Base-by-base conservation (phyloP, 805 yeast species). In the Ogataea haglerorum region DNA sequence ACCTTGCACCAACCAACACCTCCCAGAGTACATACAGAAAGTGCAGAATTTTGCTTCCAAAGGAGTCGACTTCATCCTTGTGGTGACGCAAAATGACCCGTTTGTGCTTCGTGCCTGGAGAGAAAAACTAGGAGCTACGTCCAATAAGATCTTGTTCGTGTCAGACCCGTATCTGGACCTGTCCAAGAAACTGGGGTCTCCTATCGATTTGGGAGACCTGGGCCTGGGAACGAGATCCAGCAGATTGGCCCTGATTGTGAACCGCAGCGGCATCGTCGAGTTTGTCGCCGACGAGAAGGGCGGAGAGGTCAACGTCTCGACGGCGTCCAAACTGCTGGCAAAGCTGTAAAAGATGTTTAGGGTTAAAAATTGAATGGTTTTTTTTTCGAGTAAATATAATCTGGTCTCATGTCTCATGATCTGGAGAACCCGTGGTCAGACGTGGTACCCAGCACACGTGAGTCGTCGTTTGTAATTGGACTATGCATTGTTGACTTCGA, bases 401-500 rank as follows among this genome's bases (percentile, higher is more conserved):
- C 14, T 18, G 16, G 16, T 15, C 24, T 19, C 10, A 38, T 38
- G 42, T 26, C 37, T 13, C 13, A 22, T 22, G 42, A 32, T 18
- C 14, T 5, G 18, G 30, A 16, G 5, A 38, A 38, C 22, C 37
- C 42, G 6, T 38, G 36, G 42, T 27, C 34, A 4, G 42, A 32
- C 8, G 10, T 8, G 30, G 30, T 30, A 21, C 12, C 24, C 21
- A 2, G 9, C 12, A 12, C 34, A 1, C 24, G 10, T 12, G 10
- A 17, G 6, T 29, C 28, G 12, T 40, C 46, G 12, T 58, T 80
- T 51, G 75, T 91, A 2, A 81, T 86, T 60, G 96, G 96, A 10
- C 76, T 90, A 3, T 83, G 95, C 49, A 75, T 93, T 10, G 95
- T 90, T 15, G 95, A 95, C 51, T 91, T 91, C 70, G 95, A 91